Evolutionary conservation across 805 yeast species (phyloP).

Genomic region (Metschnikowia similis): DNA sequence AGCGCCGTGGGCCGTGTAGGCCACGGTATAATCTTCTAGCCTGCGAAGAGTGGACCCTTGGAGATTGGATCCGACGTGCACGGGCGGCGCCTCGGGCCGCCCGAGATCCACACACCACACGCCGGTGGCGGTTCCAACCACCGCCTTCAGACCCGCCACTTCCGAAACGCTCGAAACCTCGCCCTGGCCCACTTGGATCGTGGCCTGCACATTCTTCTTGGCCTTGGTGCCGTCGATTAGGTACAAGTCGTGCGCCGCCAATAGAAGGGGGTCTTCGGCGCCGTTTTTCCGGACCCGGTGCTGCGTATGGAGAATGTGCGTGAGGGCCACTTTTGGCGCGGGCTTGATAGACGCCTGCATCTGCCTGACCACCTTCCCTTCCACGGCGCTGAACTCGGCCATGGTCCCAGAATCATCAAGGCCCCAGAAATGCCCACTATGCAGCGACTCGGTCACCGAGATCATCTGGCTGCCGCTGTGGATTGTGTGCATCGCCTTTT

Average conservation of each 20-base stretch:
- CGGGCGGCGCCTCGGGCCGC: conserved; percentile 1
- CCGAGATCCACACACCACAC: conserved; percentile 2
- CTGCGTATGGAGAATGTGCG: conserved; percentile 15
- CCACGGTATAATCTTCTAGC: conserved; percentile 14
- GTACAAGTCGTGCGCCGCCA: conserved; percentile 28
- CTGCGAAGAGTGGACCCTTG: conserved; percentile 1
- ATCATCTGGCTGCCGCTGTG: conserved; percentile 21
- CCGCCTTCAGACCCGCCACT: background rate
- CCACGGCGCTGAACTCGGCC: conserved; percentile 24
- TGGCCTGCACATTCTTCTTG: conserved; percentile 21
- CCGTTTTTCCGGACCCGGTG: conserved; percentile 2
- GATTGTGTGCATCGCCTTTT: conserved; percentile 33
- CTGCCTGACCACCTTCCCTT: conserved; percentile 16
- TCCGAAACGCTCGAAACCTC: conserved; percentile 14
- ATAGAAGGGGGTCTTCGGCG: conserved; percentile 14
- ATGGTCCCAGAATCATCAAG: conserved; percentile 13
- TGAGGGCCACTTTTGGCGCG: conserved; percentile 18
- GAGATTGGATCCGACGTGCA: background rate
- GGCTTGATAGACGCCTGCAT: conserved; percentile 1
- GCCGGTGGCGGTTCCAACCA: background rate
- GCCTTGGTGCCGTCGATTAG: conserved; percentile 25
- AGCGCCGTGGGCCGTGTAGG: conserved; percentile 28
- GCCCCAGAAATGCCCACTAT: conserved; percentile 22
- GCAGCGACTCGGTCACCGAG: conserved; percentile 15
- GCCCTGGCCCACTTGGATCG: conserved; percentile 22